Conservation (phyloP, 108 stramenopile species). For the Skeletonema tropicum region DNA sequence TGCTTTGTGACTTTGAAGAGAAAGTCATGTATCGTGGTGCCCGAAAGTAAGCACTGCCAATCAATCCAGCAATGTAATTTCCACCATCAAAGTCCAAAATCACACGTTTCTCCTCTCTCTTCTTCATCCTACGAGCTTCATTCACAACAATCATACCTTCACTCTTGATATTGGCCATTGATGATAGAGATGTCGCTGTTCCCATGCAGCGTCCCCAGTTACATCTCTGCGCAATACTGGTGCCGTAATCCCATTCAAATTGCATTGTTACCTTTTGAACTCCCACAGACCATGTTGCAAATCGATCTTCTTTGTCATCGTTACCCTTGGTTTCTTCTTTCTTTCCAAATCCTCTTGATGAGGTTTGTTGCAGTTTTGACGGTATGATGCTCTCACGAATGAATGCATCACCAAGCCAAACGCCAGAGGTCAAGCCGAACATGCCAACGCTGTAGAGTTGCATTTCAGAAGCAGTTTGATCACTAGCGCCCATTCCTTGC, state of each 20-base stretch:
- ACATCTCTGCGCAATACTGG: conserved; percentile 52
- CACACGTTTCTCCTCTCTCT: conserved; percentile 35
- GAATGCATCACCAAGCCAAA: conserved; percentile 78
- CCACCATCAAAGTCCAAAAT: conserved; percentile 44
- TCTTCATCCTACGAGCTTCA: conserved; percentile 28
- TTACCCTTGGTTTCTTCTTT: not conserved
- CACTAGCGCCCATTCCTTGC: conserved; percentile 10
- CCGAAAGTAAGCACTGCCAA: conserved; percentile 40
- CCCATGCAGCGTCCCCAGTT: conserved; percentile 33
- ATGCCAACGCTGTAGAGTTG: conserved; percentile 52
- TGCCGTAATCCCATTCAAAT: conserved; percentile 77
- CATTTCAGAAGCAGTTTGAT: conserved; percentile 15
- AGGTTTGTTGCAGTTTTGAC: not conserved
- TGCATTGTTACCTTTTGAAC: conserved; percentile 78
- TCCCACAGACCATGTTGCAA: conserved; percentile 71
- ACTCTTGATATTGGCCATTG: conserved; percentile 23
- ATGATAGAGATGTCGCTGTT: conserved; percentile 26
- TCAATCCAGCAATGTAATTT: conserved; percentile 39
- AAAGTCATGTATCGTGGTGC: conserved; percentile 48
- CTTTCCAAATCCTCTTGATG: conserved; percentile 17
- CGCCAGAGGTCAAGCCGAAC: conserved; percentile 68
- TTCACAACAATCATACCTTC: conserved; percentile 37
- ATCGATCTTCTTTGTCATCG: conserved; percentile 31
- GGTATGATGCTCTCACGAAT: conserved; percentile 65
- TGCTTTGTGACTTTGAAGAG: conserved; percentile 19